Conservation (phyloP, 2,329 filamentous ascomycete species). For the Paracoccidioides brasiliensis region DNA sequence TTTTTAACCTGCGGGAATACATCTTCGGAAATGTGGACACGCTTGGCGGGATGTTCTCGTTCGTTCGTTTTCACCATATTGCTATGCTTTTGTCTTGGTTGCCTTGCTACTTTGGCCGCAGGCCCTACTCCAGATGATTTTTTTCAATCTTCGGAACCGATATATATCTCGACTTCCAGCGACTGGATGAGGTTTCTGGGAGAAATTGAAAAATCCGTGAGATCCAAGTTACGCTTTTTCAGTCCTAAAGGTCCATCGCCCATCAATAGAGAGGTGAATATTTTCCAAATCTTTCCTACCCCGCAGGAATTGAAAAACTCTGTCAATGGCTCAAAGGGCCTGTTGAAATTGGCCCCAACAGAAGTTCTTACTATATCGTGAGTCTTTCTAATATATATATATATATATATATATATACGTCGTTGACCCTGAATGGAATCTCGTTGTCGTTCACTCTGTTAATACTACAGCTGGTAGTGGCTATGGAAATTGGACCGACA, state of each 20-base stretch:
- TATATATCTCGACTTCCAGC: neutral
- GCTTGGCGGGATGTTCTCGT: neutral
- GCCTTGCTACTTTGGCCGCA: neutral
- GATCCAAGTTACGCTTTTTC: neutral
- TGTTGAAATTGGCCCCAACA: neutral
- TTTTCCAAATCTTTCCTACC: constrained; percentile 3
- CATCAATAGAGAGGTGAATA: neutral
- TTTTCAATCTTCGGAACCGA: neutral
- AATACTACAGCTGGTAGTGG: neutral
- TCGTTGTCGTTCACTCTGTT: neutral
- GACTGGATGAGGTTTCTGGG: neutral
- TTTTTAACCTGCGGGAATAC: too few relatives aligned
- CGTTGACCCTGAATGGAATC: neutral
- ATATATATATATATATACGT: neutral
- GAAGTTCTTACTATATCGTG: constrained; percentile 8
- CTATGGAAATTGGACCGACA: constrained; percentile 66
- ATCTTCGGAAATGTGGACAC: neutral
- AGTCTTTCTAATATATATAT: neutral
- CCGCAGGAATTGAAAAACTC: constrained; percentile 1
- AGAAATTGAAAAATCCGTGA: neutral
- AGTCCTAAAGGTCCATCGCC: neutral
- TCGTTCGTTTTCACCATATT: neutral
- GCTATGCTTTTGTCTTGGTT: neutral
- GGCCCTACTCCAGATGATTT: neutral
- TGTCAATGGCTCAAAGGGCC: neutral